Conservation (phyloP, 345 rosid genomes). For the Raphanus sativus region DNA sequence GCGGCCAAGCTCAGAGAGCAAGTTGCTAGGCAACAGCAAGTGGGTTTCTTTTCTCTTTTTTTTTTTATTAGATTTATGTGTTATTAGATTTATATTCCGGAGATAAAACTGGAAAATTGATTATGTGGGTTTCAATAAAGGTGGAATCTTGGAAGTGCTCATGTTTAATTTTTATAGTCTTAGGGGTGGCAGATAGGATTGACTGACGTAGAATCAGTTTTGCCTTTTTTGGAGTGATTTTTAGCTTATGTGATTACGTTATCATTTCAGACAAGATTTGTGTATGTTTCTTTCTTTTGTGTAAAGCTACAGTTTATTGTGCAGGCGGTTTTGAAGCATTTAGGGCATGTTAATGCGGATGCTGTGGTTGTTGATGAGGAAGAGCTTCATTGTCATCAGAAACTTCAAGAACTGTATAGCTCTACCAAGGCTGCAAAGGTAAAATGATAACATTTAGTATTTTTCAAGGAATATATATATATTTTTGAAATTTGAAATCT, state of each 20-base stretch:
- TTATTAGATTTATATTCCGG: constrained; percentile 16
- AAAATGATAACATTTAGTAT: neutral
- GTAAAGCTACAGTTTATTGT: neutral
- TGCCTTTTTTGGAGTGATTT: neutral
- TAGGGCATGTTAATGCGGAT: constrained; percentile 77
- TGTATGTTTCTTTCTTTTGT: neutral
- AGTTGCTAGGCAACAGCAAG: constrained; percentile 95
- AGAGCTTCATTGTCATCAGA: constrained; percentile 69
- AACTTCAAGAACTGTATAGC: constrained; percentile 71
- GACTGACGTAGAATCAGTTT: constrained; percentile 18
- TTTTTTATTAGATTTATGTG: neutral
- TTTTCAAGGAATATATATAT: no score
- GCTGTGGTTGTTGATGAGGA: constrained; percentile 67
- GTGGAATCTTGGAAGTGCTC: neutral
- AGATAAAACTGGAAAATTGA: neutral
- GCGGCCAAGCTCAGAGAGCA: constrained; percentile 87
- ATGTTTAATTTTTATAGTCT: constrained; percentile 1
- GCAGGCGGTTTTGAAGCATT: constrained; percentile 77
- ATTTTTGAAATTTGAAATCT: no score
- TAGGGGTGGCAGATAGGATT: neutral
- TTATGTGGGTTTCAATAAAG: neutral
- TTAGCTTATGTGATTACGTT: neutral
- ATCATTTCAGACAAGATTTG: constrained; percentile 14
- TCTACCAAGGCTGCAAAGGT: constrained; percentile 91
- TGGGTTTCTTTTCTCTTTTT: constrained; percentile 24